Percentiles rank a stretch among this genome's conserved stretches.
phyloP scores from a whole-genome alignment of 164 flowering plant genomes.

The Platanus orientalis region DNA sequence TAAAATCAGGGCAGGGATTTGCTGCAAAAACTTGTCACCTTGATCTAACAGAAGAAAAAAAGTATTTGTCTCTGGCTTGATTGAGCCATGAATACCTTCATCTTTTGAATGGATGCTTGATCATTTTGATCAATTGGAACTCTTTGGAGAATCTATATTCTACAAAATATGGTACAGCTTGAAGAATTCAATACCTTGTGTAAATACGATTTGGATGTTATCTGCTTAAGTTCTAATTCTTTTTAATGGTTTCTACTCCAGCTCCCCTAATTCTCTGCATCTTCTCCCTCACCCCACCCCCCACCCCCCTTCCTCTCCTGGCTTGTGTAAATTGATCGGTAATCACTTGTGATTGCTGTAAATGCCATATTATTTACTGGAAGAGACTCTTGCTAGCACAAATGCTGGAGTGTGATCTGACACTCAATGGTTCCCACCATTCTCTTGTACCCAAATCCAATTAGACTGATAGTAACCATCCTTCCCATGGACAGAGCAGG shows the following conservation, averaged over 20 bases:
- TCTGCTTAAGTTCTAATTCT: background rate
- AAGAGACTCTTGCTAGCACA: too few species aligned
- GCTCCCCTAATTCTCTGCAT: background rate
- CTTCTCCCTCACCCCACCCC: background rate
- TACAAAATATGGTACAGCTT: conserved; percentile 1
- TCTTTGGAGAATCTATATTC: background rate
- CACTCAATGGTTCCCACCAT: too few species aligned
- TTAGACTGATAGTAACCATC: too few species aligned
- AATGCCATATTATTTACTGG: too few species aligned
- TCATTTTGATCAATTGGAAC: background rate
- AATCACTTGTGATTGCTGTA: background rate
- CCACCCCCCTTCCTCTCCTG: background rate
- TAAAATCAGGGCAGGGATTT: background rate
- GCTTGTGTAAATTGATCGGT: too few species aligned
- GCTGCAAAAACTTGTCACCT: background rate
- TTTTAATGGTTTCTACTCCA: background rate
- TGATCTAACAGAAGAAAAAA: background rate
- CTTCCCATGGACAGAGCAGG: too few species aligned
- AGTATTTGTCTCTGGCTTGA: background rate
- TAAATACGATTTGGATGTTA: background rate
- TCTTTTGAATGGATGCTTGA: background rate
- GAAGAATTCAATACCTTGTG: conserved; percentile 5
- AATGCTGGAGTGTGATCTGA: too few species aligned
- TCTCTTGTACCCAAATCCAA: too few species aligned
- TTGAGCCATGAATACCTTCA: background rate